Evolutionary conservation across 768 basidiomycete genomes (phyloP), one percentile per base, ranked within the genome.

Genomic region (Lentinula detonsa): DNA sequence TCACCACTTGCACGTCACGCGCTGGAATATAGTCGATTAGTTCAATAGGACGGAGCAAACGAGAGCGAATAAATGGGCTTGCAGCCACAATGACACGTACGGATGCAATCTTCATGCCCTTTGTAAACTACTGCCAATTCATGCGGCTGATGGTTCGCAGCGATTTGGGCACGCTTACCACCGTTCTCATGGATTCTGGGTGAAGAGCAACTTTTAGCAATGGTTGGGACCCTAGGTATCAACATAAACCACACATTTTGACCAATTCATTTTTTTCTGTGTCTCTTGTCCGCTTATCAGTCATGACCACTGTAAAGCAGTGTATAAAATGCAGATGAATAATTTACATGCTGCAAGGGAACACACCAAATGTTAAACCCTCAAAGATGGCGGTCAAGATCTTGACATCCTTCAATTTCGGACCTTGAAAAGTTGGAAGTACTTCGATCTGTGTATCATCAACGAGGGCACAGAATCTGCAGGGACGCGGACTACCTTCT

Each of bases 311-410:
- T 93, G 60, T 39, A 39, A 51, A 51, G 49, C 13, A 50, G 28
- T 40, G 4, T 13, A n/a, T 28, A 46, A 55, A 40, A 35, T 39
- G 5, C 18, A 56, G n/a, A 8, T 23, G 40, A 21, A 13, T 18
- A 42, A 28, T 61, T 16, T 18, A 16, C 16, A 42, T 3, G 42
- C 5, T 46, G 6, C 16, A 40, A 13, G 3, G 28, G 7, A 34
- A 76, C 89, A 68, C 57, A 95, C 95, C 86, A 68, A 98, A 96
- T 57, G 80, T 90, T 74, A 87, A 78, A 28, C 81, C 89, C 13
- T 83, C 75, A 66, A 98, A 93, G 16, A 97, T 70, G 31, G 85
- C 74, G 5, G 83, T 82, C 65, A 87, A 78, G 5, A 86, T 78
- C 42, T 80, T 64, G 21, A 93, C 78, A 6, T 82, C 81, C 64